Percentiles rank a stretch among this genome's conserved stretches.
Conservation (phyloP, 306 rosid genomes). For the Fagus crenata region DNA sequence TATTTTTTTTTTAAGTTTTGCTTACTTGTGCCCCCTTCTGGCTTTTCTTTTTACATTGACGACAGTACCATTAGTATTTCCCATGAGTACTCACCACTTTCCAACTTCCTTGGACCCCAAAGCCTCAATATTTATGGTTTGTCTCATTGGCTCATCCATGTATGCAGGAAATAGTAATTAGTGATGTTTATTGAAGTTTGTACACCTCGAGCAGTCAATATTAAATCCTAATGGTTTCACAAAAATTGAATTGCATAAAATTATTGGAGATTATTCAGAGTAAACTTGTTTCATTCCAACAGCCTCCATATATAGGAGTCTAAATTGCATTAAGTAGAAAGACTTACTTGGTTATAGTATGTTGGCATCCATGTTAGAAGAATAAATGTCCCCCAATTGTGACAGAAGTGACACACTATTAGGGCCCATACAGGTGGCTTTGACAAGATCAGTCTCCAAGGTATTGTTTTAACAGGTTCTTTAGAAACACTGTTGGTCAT, state of each 20-base stretch:
- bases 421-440: conserved; percentile 97
- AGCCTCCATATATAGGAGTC: not conserved
- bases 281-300: not conserved
- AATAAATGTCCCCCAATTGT: conserved; percentile 99
- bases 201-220: not conserved
- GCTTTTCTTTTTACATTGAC: not conserved
- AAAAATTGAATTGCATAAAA: not conserved
- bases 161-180: not conserved
- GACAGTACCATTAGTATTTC: not conserved
- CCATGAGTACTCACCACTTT: not conserved
- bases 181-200: not conserved
- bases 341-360: conserved; percentile 89
- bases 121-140: not conserved
- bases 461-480: conserved; percentile 85
- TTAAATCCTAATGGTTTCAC: not conserved
- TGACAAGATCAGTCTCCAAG: conserved; percentile 87
- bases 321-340: conserved; percentile 8
- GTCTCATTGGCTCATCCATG: not conserved
- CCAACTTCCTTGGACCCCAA: not conserved
- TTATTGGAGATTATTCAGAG: not conserved
- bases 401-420: conserved; percentile 91
- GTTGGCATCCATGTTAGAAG: conserved; percentile 99
- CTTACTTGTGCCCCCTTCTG: not conserved
- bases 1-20: too few species aligned
- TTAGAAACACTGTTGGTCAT: conserved; percentile 51